Conservation (phyloP, 768 basidiomycete genomes). For the Lentinula sp. region DNA sequence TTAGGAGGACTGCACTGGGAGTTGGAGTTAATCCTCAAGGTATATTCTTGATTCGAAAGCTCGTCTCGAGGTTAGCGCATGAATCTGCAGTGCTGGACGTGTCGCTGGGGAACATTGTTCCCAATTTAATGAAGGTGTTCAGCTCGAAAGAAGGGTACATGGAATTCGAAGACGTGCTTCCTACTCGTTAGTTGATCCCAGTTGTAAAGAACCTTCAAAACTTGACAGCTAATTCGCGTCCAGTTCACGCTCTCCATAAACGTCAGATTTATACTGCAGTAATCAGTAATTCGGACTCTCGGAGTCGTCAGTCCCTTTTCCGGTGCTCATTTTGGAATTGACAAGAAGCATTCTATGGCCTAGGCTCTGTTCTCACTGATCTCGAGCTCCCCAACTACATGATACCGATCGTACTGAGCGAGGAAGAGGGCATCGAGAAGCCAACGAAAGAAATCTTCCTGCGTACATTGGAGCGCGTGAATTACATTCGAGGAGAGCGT, state of each 20-base stretch:
- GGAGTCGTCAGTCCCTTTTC: constrained; percentile 1
- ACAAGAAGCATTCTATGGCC: not conserved
- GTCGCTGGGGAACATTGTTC: constrained; percentile 51
- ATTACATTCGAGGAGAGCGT: constrained; percentile 11
- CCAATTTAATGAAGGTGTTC: constrained; percentile 59
- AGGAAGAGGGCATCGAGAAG: constrained; percentile 66
- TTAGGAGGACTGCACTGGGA: constrained; percentile 65
- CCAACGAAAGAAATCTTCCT: constrained; percentile 56
- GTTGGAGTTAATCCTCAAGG: constrained; percentile 62
- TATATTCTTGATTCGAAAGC: constrained; percentile 17
- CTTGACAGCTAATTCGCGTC: not conserved
- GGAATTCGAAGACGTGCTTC: constrained; percentile 45
- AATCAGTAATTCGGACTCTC: constrained; percentile 6
- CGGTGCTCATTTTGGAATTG: not conserved
- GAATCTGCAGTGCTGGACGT: constrained; percentile 41
- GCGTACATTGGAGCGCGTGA: constrained; percentile 32
- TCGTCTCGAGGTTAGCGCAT: not conserved
- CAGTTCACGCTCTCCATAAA: not conserved
- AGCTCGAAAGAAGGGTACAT: constrained; percentile 66
- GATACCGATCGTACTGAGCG: constrained; percentile 59
- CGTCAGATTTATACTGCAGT: not conserved
- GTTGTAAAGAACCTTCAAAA: not conserved
- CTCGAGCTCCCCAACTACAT: constrained; percentile 47
- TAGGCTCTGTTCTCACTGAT: constrained; percentile 52
- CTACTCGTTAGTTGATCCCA: constrained; percentile 33